Percentiles rank a stretch among this genome's conserved stretches.
phyloP scores from a whole-genome alignment of 129 eudicot genomes.

The Solidago caesia region DNA sequence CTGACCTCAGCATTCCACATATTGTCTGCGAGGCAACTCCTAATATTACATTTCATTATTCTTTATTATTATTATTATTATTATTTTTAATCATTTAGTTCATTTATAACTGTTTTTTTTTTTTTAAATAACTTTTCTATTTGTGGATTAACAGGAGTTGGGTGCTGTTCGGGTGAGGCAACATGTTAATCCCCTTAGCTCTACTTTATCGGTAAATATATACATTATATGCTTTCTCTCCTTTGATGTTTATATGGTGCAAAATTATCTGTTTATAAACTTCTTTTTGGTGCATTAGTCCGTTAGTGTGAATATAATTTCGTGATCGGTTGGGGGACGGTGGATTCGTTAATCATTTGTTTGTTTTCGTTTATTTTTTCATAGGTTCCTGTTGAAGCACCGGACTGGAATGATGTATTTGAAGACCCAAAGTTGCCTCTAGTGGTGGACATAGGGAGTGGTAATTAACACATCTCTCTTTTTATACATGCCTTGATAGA shows the following conservation, averaged over 20 bases:
- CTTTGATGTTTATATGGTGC: neutral
- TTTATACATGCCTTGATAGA: neutral
- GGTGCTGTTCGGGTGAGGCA: constrained; percentile 58
- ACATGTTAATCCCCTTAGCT: constrained; percentile 64
- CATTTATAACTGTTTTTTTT: neutral
- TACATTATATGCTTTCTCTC: neutral
- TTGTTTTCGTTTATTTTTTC: constrained; percentile 17
- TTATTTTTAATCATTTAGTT: neutral
- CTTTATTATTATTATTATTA: neutral
- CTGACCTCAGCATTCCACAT: constrained; percentile 45
- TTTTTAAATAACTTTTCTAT: neutral
- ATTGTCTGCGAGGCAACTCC: constrained; percentile 33
- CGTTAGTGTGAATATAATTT: neutral
- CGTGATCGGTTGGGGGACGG: constrained; percentile 8
- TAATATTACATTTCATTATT: neutral
- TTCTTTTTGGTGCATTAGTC: neutral
- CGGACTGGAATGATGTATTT: constrained; percentile 77
- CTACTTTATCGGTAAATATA: constrained; percentile 22
- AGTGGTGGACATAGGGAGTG: constrained; percentile 92
- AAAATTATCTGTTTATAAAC: constrained; percentile 8
- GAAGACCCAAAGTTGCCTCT: constrained; percentile 77
- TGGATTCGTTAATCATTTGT: neutral
- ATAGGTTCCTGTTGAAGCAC: constrained; percentile 74
- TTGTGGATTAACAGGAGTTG: constrained; percentile 37
- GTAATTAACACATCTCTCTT: constrained; percentile 39